Conservation (phyloP, 129 eudicot species). For the Pittosporum tobira region DNA sequence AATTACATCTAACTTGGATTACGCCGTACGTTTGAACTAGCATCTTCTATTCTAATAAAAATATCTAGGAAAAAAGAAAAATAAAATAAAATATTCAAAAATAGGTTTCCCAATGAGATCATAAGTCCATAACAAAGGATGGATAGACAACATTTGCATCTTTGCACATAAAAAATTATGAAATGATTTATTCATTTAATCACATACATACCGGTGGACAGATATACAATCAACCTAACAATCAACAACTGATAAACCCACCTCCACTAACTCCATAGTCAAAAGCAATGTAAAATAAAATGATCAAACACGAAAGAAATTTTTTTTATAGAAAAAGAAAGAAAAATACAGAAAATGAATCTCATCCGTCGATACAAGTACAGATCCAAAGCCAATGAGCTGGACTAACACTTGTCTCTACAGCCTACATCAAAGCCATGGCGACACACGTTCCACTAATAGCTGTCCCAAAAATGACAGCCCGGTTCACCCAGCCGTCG, state of each 20-base stretch:
- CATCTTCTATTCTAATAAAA: too few species aligned
- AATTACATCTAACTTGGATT: too few species aligned
- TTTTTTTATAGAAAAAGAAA: neutral
- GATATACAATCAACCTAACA: neutral
- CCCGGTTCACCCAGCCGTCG: constrained; percentile 34
- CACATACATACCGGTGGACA: too few species aligned
- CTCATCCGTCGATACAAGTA: constrained; percentile 5
- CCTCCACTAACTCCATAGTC: neutral
- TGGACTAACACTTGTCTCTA: neutral
- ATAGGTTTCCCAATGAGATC: too few species aligned
- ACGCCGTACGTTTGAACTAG: too few species aligned
- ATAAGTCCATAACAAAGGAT: too few species aligned
- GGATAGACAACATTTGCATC: too few species aligned
- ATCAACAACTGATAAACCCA: neutral
- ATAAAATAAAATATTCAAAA: too few species aligned
- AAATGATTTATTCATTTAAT: too few species aligned
- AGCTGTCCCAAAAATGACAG: constrained; percentile 36
- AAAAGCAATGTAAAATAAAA: neutral
- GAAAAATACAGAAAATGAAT: neutral
- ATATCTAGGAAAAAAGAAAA: too few species aligned
- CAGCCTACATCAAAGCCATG: constrained; percentile 39
- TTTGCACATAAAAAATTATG: too few species aligned
- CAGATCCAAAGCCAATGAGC: neutral
- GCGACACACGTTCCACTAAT: constrained; percentile 40
- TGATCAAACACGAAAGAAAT: neutral